phyloP scores from a whole-genome alignment of 208 protist species.

The Trichomonas vaginalis region DNA sequence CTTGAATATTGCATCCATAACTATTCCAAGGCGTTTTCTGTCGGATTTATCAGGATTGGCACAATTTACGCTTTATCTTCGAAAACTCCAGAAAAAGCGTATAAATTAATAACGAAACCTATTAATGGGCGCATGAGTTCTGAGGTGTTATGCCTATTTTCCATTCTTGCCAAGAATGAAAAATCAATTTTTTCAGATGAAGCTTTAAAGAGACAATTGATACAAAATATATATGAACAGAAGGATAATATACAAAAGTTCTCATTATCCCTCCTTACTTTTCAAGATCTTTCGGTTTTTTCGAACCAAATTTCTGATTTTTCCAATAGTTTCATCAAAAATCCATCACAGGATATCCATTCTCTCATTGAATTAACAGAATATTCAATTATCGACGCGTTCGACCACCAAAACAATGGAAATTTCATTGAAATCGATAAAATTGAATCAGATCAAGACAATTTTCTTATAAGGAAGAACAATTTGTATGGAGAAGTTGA shows the following conservation, averaged over 20 bases:
- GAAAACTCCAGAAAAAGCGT: not conserved
- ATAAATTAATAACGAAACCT: not conserved
- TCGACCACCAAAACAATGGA: not conserved
- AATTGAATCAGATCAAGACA: no score
- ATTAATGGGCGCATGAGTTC: not conserved
- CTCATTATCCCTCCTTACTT: not conserved
- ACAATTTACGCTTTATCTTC: not conserved
- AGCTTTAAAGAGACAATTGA: not conserved
- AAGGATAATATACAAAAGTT: not conserved
- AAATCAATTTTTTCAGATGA: not conserved
- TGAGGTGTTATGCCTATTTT: not conserved
- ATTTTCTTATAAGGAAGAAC: not conserved
- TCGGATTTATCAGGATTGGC: not conserved
- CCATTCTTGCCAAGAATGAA: not conserved
- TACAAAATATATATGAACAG: not conserved
- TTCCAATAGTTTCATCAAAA: not conserved
- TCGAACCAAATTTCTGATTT: not conserved
- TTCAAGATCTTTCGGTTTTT: not conserved
- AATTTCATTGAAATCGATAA: not conserved
- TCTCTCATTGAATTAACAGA: not conserved
- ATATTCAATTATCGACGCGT: not conserved
- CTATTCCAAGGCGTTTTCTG: not conserved
- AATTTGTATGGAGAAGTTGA: not conserved
- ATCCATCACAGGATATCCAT: not conserved
- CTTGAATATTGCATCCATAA: not conserved